These are phyloP conservation scores for Ogataea naganishii DNA, from an alignment of 805 yeast genomes.

Conservation along the genomic window DNA sequence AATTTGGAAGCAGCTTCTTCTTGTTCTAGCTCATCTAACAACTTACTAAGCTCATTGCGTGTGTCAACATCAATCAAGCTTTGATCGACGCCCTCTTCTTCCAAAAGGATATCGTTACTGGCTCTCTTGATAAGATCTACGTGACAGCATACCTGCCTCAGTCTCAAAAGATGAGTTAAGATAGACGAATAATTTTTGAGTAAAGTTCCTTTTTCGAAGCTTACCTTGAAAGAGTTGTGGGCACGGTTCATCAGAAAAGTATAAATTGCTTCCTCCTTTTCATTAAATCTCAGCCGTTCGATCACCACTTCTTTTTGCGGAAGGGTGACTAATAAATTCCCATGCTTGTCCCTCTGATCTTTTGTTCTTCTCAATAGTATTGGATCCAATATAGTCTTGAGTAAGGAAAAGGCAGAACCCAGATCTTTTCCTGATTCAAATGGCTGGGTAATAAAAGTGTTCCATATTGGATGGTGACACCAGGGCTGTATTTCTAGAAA, in stretches of 20 bases:
- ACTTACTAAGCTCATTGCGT: slow-evolving; percentile 13
- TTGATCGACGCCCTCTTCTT: slow-evolving; percentile 50
- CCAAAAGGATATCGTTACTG: slow-evolving; percentile 29
- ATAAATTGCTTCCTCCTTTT: slow-evolving; percentile 58
- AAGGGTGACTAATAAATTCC: slow-evolving; percentile 62
- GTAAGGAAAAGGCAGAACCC: slow-evolving; percentile 67
- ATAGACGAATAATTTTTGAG: slow-evolving; percentile 69
- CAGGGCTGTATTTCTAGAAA: slow-evolving; percentile 83
- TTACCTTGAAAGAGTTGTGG: slow-evolving; percentile 48
- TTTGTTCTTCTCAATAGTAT: slow-evolving; percentile 79
- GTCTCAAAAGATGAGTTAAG: slow-evolving; percentile 70
- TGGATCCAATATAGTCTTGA: slow-evolving; percentile 82
- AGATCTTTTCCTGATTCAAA: slow-evolving; percentile 62
- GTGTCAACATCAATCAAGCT: slow-evolving; percentile 4
- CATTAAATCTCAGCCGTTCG: slow-evolving; percentile 58
- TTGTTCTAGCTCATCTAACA: slow-evolving; percentile 16
- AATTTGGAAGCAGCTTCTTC: slow-evolving; percentile 17
- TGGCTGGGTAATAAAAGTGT: slow-evolving; percentile 73
- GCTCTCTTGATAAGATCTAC: slow-evolving; percentile 50
- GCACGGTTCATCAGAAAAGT: slow-evolving; percentile 63
- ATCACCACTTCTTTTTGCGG: slow-evolving; percentile 71
- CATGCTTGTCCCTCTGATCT: slow-evolving; percentile 66
- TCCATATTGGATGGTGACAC: slow-evolving; percentile 82
- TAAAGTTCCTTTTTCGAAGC: slow-evolving; percentile 57
- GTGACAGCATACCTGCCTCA: slow-evolving; percentile 88